phyloP scores from a whole-genome alignment of 495 filamentous ascomycete species.

The Tuber aestivum region DNA sequence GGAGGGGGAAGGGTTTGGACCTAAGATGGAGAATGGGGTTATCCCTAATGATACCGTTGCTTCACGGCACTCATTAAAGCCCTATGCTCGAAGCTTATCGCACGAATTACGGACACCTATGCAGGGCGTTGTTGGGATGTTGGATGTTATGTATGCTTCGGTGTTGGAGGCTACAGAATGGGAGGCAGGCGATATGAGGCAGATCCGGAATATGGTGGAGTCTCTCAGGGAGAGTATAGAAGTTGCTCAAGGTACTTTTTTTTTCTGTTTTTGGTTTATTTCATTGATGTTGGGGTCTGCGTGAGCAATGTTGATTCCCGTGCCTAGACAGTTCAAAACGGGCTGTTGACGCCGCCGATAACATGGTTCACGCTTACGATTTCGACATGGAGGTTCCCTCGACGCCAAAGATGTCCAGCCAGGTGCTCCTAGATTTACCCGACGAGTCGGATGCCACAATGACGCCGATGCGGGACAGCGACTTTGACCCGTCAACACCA shows the following conservation, averaged over 20 bases:
- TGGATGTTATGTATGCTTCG: slow-evolving; percentile 78
- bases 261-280: background rate
- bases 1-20: slow-evolving; percentile 48
- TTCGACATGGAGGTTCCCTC: slow-evolving; percentile 76
- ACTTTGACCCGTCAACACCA: slow-evolving; percentile 21
- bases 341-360: slow-evolving; percentile 75
- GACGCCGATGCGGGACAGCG: slow-evolving; percentile 3
- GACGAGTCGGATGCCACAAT: background rate
- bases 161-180: slow-evolving; percentile 60
- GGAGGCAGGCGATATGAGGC: slow-evolving; percentile 31
- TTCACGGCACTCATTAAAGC: slow-evolving; percentile 62
- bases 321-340: slow-evolving; percentile 63
- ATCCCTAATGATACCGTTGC: slow-evolving; percentile 52
- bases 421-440: background rate
- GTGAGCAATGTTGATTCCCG: background rate
- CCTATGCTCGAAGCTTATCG: slow-evolving; percentile 70
- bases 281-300: slow-evolving; percentile 5
- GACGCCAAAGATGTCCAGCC: slow-evolving; percentile 42
- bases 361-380: slow-evolving; percentile 82
- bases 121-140: slow-evolving; percentile 80
- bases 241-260: slow-evolving; percentile 58
- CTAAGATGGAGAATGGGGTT: slow-evolving; percentile 43
- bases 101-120: slow-evolving; percentile 78
- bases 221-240: slow-evolving; percentile 68
- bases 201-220: slow-evolving; percentile 50